Percentiles rank a stretch among this genome's conserved stretches.
Evolutionary conservation across 345 rosid species (phyloP).

Genomic region (Excoecaria cochinchinensis): DNA sequence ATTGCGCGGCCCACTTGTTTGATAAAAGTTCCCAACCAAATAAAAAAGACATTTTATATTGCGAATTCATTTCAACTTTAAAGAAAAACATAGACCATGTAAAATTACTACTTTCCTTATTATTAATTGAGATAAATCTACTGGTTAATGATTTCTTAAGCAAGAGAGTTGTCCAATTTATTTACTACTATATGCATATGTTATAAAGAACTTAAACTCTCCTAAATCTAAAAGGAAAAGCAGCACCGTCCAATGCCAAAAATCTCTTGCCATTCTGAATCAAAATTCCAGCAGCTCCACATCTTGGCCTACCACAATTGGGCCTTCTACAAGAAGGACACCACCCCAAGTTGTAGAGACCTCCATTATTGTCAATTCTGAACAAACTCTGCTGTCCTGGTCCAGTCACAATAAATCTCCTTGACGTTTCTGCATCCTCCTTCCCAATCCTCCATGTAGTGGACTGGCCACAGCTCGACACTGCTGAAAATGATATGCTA

Average conservation of each 20-base stretch:
- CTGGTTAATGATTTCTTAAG: too few relatives aligned
- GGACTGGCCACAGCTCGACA: slow-evolving; percentile 2
- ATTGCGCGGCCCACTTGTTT: too few relatives aligned
- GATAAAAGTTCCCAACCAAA: too few relatives aligned
- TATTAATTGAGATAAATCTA: too few relatives aligned
- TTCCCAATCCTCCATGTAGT: slow-evolving; percentile 14
- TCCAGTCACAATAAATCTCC: slow-evolving; percentile 22
- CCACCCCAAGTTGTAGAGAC: slow-evolving; percentile 8
- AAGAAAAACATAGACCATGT: too few relatives aligned
- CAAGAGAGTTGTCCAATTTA: too few relatives aligned
- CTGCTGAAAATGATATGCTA: slow-evolving; percentile 1
- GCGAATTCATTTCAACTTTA: too few relatives aligned
- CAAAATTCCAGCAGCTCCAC: slow-evolving; percentile 17
- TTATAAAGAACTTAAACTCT: slow-evolving; percentile 1
- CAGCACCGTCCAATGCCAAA: slow-evolving; percentile 7
- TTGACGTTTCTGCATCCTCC: slow-evolving; percentile 9
- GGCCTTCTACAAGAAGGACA: slow-evolving; percentile 7
- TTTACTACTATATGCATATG: too few relatives aligned
- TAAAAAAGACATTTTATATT: too few relatives aligned
- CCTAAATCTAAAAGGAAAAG: slow-evolving; percentile 17
- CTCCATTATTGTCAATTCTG: slow-evolving; percentile 15
- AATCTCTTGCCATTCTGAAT: background rate
- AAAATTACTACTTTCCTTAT: too few relatives aligned
- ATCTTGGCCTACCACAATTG: slow-evolving; percentile 15
- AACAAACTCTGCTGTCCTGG: background rate